Evolutionary conservation across 495 filamentous ascomycete genomes (phyloP).

Genomic region (Chaetomium tenue): DNA sequence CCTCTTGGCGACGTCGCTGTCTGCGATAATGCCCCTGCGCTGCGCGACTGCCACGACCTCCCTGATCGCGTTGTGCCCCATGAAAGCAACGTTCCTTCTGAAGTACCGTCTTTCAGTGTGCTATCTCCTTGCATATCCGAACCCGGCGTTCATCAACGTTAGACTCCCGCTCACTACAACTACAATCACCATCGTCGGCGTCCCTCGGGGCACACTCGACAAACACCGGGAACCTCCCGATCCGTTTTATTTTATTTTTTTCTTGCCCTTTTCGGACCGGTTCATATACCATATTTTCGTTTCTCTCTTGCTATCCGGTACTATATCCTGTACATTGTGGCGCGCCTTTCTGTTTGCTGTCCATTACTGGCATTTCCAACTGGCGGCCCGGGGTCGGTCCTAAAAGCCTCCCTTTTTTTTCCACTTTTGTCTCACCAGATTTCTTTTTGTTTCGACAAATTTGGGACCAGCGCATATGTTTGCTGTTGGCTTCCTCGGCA

Average conservation of each 20-base stretch:
- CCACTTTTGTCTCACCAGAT: not conserved
- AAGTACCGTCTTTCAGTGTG: not conserved
- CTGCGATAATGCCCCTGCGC: not conserved
- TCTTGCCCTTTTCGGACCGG: constrained; percentile 9
- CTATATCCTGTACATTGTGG: constrained; percentile 17
- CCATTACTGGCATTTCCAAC: constrained; percentile 24
- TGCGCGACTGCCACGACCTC: not conserved
- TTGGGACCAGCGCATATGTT: not conserved
- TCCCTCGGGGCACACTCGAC: not conserved
- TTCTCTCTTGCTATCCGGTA: constrained; percentile 10
- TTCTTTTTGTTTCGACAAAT: not conserved
- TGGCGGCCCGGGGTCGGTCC: constrained; percentile 27
- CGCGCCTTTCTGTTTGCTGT: constrained; percentile 5
- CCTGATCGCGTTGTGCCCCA: not conserved
- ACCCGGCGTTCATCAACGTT: constrained; percentile 5
- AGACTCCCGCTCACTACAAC: not conserved
- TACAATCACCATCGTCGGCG: not conserved
- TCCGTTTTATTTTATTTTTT: not conserved
- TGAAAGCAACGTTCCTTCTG: not conserved
- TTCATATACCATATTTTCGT: constrained; percentile 18
- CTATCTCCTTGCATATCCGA: not conserved
- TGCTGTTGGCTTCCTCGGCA: not conserved
- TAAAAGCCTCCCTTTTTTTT: constrained; percentile 13
- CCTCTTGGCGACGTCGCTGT: not conserved
- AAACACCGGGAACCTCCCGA: not conserved